These are phyloP conservation scores for Ambispora gerdemannii DNA, from an alignment of 192 early-diverging fungal species.

Conservation along the genomic window DNA sequence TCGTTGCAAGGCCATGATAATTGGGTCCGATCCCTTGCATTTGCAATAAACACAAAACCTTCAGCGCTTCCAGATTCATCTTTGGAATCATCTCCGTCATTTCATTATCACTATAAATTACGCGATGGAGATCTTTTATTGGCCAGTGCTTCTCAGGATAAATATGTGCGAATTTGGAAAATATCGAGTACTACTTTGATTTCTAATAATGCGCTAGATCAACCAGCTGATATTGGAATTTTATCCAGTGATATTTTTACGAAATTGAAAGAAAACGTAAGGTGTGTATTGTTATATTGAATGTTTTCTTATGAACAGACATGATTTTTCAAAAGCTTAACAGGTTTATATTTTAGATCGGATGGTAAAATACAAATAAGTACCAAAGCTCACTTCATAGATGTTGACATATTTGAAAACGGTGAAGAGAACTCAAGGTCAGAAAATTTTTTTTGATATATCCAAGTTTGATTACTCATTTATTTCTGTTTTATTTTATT, in stretches of 20 bases:
- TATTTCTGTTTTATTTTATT: neutral
- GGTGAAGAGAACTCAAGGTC: constrained; percentile 22
- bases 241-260: constrained; percentile 46
- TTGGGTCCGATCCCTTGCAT: constrained; percentile 84
- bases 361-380: constrained; percentile 66
- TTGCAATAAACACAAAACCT: constrained; percentile 56
- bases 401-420: constrained; percentile 39
- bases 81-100: neutral
- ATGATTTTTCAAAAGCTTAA: neutral
- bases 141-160: constrained; percentile 88
- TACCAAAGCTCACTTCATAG: constrained; percentile 79
- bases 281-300: neutral
- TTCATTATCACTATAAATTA: constrained; percentile 51
- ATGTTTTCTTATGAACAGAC: neutral
- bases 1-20: constrained; percentile 86
- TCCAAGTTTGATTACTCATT: neutral
- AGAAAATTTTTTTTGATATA: too few species aligned
- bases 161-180: constrained; percentile 90
- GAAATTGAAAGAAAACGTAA: constrained; percentile 38
- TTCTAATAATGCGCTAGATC: constrained; percentile 1
- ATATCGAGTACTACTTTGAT: constrained; percentile 45
- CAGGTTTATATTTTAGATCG: constrained; percentile 34
- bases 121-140: constrained; percentile 77
- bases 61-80: neutral
- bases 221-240: constrained; percentile 22